phyloP scores from a whole-genome alignment of 345 rosid genomes.

The Alliaria petiolata region DNA sequence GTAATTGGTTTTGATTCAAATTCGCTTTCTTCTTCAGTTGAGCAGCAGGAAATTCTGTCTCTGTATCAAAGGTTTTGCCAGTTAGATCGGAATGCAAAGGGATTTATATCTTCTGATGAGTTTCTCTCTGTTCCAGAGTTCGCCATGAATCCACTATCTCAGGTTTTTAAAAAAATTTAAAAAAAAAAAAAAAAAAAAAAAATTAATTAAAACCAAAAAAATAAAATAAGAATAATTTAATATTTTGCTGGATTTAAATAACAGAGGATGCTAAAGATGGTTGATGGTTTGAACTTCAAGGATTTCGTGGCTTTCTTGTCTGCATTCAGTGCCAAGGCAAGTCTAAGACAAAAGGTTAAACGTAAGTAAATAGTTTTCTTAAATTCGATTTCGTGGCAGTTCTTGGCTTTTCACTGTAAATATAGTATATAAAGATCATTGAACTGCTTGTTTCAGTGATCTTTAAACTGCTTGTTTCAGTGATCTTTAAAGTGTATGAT shows the following conservation, averaged over 20 bases:
- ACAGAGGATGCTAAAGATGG: conserved; percentile 77
- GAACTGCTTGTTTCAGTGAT: too few species aligned
- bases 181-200: too few species aligned
- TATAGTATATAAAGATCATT: neutral
- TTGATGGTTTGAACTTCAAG: conserved; percentile 81
- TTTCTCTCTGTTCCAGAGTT: conserved; percentile 84
- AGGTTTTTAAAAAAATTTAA: too few species aligned
- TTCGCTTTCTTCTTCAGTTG: conserved; percentile 41
- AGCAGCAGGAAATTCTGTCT: conserved; percentile 83
- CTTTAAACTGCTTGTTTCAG: conserved; percentile 32
- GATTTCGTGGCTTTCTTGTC: conserved; percentile 92
- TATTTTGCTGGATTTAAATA: neutral
- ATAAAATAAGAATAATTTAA: too few species aligned
- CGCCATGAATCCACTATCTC: conserved; percentile 86
- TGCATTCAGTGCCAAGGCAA: conserved; percentile 73
- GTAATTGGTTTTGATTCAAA: neutral
- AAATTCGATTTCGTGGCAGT: neutral
- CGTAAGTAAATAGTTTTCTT: conserved; percentile 29
- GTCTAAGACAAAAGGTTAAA: conserved; percentile 61
- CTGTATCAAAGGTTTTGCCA: conserved; percentile 83
- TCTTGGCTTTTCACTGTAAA: neutral
- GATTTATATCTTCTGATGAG: conserved; percentile 80
- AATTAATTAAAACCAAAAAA: too few species aligned
- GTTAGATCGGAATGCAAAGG: conserved; percentile 68
- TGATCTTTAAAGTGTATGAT: conserved; percentile 85